These are phyloP conservation scores for Hemerocallis citrina DNA, from an alignment of 106 monocot species.

Conservation along the genomic window DNA sequence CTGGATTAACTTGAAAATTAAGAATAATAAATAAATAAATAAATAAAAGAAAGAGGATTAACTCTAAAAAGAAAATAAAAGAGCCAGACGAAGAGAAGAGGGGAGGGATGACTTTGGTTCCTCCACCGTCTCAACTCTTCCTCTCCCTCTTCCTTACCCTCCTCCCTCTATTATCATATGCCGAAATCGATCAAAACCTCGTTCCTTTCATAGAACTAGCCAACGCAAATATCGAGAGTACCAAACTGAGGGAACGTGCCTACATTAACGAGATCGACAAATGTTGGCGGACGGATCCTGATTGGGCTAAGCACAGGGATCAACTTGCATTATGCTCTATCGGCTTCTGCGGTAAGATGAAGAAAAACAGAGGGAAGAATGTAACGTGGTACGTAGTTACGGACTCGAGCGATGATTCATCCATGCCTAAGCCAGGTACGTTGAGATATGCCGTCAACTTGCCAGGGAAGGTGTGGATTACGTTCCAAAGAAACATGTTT, in stretches of 20 bases:
- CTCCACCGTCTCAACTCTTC: too few species aligned
- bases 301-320: constrained; percentile 47
- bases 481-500: background rate
- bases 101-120: too few species aligned
- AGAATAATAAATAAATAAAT: too few species aligned
- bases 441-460: constrained; percentile 44
- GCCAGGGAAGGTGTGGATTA: constrained; percentile 30
- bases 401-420: constrained; percentile 47
- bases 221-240: too few species aligned
- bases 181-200: too few species aligned
- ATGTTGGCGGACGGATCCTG: constrained; percentile 33
- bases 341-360: constrained; percentile 74
- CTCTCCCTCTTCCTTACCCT: too few species aligned
- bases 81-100: too few species aligned
- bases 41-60: too few species aligned
- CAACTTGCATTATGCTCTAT: constrained; percentile 47
- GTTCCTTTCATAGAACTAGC: too few species aligned
- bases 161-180: too few species aligned
- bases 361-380: constrained; percentile 29
- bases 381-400: constrained; percentile 43
- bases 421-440: constrained; percentile 41
- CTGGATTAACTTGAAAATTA: too few species aligned
- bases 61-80: too few species aligned
- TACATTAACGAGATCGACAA: constrained; percentile 24
- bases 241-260: background rate